Conservation (phyloP, 345 rosid species). For the Salix exigua region DNA sequence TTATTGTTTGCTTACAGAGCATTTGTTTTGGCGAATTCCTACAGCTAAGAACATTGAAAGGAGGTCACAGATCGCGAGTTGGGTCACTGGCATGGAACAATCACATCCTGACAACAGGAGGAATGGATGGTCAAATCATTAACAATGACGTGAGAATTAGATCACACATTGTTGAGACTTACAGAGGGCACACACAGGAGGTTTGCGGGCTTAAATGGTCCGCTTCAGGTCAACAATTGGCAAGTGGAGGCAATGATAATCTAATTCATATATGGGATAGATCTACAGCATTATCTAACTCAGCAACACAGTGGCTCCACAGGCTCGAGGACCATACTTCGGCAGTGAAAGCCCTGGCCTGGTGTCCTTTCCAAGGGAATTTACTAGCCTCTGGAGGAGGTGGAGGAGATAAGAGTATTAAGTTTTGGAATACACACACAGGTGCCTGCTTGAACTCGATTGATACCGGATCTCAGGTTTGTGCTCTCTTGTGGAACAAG, state of each 20-base stretch:
- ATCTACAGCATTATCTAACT: slow-evolving; percentile 35
- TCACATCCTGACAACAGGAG: slow-evolving; percentile 17
- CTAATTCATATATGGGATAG: slow-evolving; percentile 51
- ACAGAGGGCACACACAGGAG: neutral
- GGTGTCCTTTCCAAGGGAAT: slow-evolving; percentile 56
- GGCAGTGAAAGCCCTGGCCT: slow-evolving; percentile 55
- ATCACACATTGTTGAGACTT: slow-evolving; percentile 1
- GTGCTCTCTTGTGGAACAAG: slow-evolving; percentile 47
- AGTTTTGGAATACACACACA: slow-evolving; percentile 22
- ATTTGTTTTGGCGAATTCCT: neutral
- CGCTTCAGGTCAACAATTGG: neutral
- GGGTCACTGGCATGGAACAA: slow-evolving; percentile 18
- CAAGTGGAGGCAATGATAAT: slow-evolving; percentile 39
- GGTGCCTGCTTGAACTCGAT: slow-evolving; percentile 22
- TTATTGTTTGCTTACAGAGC: neutral
- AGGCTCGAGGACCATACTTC: slow-evolving; percentile 45
- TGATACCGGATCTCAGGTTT: slow-evolving; percentile 45
- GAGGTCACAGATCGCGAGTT: slow-evolving; percentile 11
- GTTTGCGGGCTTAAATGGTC: slow-evolving; percentile 7
- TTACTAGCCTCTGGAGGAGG: slow-evolving; percentile 36
- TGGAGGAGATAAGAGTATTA: slow-evolving; percentile 13
- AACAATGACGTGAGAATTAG: slow-evolving; percentile 12
- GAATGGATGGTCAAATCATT: slow-evolving; percentile 1
- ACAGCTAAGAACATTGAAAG: slow-evolving; percentile 4
- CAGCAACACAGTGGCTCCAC: slow-evolving; percentile 47